Evolutionary conservation across 1,284 basidiomycete genomes (phyloP).

Genomic region (Rhizoctonia solani): DNA sequence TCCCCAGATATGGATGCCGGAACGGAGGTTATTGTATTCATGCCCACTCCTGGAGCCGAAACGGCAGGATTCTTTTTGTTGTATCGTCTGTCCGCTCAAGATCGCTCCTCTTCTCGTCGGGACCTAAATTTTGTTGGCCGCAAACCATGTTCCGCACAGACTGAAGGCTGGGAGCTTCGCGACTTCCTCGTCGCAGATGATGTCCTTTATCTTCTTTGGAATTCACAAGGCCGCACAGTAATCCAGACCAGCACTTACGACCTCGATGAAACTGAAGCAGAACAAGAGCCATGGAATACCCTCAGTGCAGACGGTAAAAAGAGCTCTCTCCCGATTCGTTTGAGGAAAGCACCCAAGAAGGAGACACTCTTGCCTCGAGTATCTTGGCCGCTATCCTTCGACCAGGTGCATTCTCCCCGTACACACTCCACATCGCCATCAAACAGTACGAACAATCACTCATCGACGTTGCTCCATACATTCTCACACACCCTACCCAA

Average conservation of each 20-base stretch:
- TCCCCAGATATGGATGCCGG: conserved; percentile 33
- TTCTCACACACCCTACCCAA: conserved; percentile 64
- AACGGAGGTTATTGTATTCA: conserved; percentile 59
- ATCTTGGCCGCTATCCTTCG: conserved; percentile 82
- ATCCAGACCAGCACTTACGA: conserved; percentile 66
- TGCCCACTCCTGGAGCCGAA: conserved; percentile 63
- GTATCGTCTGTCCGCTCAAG: conserved; percentile 27
- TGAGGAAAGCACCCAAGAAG: conserved; percentile 49
- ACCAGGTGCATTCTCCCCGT: conserved; percentile 82
- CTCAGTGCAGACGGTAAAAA: conserved; percentile 22
- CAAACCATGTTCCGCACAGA: conserved; percentile 62
- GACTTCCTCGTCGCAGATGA: conserved; percentile 66
- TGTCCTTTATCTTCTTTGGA: conserved; percentile 70
- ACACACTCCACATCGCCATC: conserved; percentile 78
- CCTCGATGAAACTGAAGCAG: conserved; percentile 49
- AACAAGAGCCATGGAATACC: conserved; percentile 51
- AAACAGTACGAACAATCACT: conserved; percentile 65
- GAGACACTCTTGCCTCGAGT: conserved; percentile 66
- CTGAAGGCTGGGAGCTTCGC: conserved; percentile 69
- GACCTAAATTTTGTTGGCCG: conserved; percentile 55
- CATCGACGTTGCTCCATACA: conserved; percentile 61
- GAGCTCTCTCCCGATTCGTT: conserved; percentile 80
- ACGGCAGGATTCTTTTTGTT: conserved; percentile 64
- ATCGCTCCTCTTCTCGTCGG: conserved; percentile 22
- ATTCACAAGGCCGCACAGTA: conserved; percentile 72